phyloP scores from a whole-genome alignment of 257 asterid species.

The Osmanthus fragrans region DNA sequence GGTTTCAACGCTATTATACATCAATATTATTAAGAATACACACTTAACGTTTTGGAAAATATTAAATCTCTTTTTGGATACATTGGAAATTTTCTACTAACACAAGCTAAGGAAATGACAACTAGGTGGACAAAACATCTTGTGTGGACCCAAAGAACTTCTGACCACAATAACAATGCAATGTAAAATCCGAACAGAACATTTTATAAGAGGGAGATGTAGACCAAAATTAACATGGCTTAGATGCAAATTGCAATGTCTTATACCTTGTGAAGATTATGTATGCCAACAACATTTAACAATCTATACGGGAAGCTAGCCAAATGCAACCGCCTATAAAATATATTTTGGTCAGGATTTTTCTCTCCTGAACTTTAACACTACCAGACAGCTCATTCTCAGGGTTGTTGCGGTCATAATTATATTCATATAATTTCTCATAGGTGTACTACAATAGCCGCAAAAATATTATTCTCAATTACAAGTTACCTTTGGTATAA shows the following conservation, averaged over 20 bases:
- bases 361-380: not conserved
- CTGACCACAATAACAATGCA: not conserved
- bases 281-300: no score
- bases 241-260: not conserved
- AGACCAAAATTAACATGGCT: not conserved
- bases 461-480: no score
- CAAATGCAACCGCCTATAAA: not conserved
- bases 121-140: not conserved
- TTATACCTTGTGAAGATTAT: not conserved
- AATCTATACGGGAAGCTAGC: not conserved
- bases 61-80: no score
- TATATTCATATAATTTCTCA: not conserved
- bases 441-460: no score
- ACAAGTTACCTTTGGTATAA: not conserved
- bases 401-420: no score
- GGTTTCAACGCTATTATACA: no score
- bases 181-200: not conserved
- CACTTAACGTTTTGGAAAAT: no score
- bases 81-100: not conserved
- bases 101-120: not conserved
- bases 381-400: not conserved
- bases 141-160: not conserved
- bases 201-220: not conserved
- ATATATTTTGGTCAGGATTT: not conserved
- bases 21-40: no score